Evolutionary conservation across 2,329 filamentous ascomycete species (phyloP).

Genomic region (Fusarium anthophilum): DNA sequence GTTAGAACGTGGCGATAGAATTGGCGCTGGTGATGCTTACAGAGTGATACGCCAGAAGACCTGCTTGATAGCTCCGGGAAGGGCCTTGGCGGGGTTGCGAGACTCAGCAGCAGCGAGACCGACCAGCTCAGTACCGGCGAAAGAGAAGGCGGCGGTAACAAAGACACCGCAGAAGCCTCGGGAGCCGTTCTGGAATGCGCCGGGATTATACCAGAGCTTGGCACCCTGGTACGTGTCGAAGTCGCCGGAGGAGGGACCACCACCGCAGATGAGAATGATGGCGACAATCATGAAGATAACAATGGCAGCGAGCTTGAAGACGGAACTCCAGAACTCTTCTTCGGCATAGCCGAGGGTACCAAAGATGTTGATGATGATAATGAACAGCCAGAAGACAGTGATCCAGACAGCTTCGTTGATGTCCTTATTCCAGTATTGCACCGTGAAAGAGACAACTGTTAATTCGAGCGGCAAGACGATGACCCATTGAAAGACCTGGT

Average conservation of each 20-base stretch:
- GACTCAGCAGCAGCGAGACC: slow-evolving; percentile 77
- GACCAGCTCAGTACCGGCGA: slow-evolving; percentile 74
- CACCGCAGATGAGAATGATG: slow-evolving; percentile 65
- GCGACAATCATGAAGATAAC: slow-evolving; percentile 70
- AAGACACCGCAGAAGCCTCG: slow-evolving; percentile 75
- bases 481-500: slow-evolving; percentile 58
- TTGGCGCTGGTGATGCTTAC: not conserved
- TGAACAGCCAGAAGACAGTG: slow-evolving; percentile 59
- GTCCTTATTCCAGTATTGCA: slow-evolving; percentile 60
- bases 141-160: slow-evolving; percentile 75
- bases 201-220: slow-evolving; percentile 48
- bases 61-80: slow-evolving; percentile 84
- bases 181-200: slow-evolving; percentile 74
- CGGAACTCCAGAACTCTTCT: slow-evolving; percentile 65
- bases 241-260: slow-evolving; percentile 58
- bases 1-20: not conserved
- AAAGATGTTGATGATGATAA: slow-evolving; percentile 63
- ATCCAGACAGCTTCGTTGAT: slow-evolving; percentile 62
- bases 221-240: slow-evolving; percentile 56
- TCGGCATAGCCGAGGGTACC: slow-evolving; percentile 63
- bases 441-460: slow-evolving; percentile 60
- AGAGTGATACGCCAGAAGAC: slow-evolving; percentile 65
- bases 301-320: slow-evolving; percentile 66
- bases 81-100: slow-evolving; percentile 71
- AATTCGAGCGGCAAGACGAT: slow-evolving; percentile 61